Conservation (phyloP, 2,329 filamentous ascomycete genomes). For the Penicillium sp. region DNA sequence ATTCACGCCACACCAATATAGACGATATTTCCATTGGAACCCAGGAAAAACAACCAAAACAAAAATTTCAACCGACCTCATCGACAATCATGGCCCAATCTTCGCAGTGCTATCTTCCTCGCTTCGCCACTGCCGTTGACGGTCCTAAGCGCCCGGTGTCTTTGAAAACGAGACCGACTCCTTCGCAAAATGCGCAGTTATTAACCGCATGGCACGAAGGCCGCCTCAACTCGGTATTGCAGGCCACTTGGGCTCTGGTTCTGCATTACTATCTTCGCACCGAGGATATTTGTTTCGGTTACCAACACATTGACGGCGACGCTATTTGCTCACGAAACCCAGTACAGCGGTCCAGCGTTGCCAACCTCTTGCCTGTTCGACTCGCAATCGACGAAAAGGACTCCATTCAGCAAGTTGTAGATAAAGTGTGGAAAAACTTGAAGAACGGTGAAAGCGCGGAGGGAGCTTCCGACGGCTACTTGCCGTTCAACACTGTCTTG, state of each 20-base stretch:
- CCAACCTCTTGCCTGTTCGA: conserved; percentile 22
- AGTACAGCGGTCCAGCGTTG: conserved; percentile 19
- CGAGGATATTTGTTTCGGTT: conserved; percentile 51
- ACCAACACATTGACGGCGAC: conserved; percentile 32
- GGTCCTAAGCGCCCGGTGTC: conserved; percentile 37
- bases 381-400: conserved; percentile 32
- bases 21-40: background rate
- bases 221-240: conserved; percentile 31
- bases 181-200: conserved; percentile 30
- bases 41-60: background rate
- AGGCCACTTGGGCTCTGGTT: conserved; percentile 49
- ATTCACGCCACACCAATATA: background rate
- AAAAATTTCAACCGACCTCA: background rate
- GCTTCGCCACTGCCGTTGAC: conserved; percentile 30
- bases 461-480: conserved; percentile 18
- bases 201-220: conserved; percentile 32
- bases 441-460: conserved; percentile 8
- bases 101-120: conserved; percentile 37
- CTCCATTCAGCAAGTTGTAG: conserved; percentile 28
- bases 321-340: conserved; percentile 12
- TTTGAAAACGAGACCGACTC: conserved; percentile 32
- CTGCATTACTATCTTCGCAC: conserved; percentile 48
- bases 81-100: conserved; percentile 26
- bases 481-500: conserved; percentile 38
- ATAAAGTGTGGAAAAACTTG: conserved; percentile 22